Base-by-base conservation (phyloP, 2,329 filamentous ascomycete species). In the Monosporascus sp. region DNA sequence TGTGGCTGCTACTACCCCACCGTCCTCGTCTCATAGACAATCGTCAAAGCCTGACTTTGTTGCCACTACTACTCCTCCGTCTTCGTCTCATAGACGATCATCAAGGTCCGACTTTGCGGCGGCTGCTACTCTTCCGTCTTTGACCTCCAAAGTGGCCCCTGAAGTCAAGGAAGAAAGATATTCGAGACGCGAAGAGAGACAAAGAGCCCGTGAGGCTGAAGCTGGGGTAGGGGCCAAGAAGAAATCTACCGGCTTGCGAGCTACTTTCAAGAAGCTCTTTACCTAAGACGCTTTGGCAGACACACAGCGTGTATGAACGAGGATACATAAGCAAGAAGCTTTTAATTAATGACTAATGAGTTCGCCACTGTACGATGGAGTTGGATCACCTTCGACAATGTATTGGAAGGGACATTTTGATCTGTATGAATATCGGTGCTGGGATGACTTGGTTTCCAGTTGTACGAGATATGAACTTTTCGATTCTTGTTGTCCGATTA, bases 191-290 rank as follows among this genome's bases (percentile, higher is more conserved):
- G 41, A 67, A 70, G 59, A 69, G 58, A 55, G 68, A 61, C 38
- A 65, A 48, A 55, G 54, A 38, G 51, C 57, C 36, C 54, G 60
- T 22, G 60, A 62, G 18, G 59, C 59, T 51, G 55, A 70, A 59
- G 38, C 52, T 54, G 61, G 60, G 18, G 58, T 58, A 48, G 55
- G 69, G 59, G 34, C 51, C 54, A 68, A 66, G 54, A 67, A 71
- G 55, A 68, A 69, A 53, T 44, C 61, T 1, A 56, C 62, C 7
- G 70, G 70, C 1, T 52, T 74, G 51, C 68, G 66, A 54, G 68
- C 64, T 8, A 59, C 65, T n/a, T 65, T 73, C 38, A 74, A 70
- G 64, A 70, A 65, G 54, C 34, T 74, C 9, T 73, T 74, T 51
- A 61, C 57, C n/a, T 69, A 56, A 37, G 11, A 44, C 9, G n/a